Evolutionary conservation across 2,329 filamentous ascomycete species (phyloP), one percentile per base, ranked within the genome.

Genomic region (Chaetomium olivaceum): DNA sequence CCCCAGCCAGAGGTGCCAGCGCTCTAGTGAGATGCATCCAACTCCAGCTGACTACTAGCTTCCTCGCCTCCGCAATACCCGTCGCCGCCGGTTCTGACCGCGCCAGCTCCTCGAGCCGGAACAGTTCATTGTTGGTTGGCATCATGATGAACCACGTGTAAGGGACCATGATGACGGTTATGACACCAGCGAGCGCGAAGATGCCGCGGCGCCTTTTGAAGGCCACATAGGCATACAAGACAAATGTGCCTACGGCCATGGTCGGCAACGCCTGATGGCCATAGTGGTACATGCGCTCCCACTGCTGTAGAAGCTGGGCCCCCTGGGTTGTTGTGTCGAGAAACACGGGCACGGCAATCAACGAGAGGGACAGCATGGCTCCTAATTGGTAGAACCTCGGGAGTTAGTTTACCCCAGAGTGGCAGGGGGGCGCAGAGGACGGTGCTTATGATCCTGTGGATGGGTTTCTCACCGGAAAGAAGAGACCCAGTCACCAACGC

Each of bases 221-320:
- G 7, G 31, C 31, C 31, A 33, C 31, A 8, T 33, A 33, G 31
- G 31, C 7, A 9, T 29, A 43, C 33, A 57, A 31, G 29, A 12
- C 55, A 12, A 57, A 25, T 4, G 55, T 57, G 31, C 55, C 16
- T 6, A 57, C 21, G 5, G 55, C 16, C n/a, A 39, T 11, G 31
- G 55, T 25, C 4, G 55, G 55, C 8, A 57, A 16, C 3, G 14
- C 29, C 33, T 14, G 33, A 11, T 39, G 29, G 31, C 55, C 55
- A n/a, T 57, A 57, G 55, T 43, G 31, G 55, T 57, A 57, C 12
- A 25, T 39, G 31, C 55, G 29, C n/a, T n/a, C 55, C 55, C 55
- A 57, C 33, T 57, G 55, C 9, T 21, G 55, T 12, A 57, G 12
- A 12, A 57, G 31, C 6, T 39, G 55, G 14, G 55, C 19, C 12